phyloP scores from a whole-genome alignment of 352 stramenopile genomes.

The Phytophthora fragariae region DNA sequence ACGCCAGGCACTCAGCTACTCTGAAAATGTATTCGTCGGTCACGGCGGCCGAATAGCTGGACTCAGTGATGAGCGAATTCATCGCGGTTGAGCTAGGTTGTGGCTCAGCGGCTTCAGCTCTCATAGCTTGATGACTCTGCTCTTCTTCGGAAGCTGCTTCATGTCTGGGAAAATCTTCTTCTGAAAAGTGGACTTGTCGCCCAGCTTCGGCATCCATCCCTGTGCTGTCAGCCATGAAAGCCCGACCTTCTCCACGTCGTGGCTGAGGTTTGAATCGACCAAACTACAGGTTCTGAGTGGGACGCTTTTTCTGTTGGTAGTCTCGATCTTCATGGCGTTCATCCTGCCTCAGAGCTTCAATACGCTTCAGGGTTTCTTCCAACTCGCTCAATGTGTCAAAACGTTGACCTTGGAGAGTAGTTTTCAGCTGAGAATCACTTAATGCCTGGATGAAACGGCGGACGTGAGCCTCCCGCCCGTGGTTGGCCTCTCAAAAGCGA shows the following conservation, averaged over 20 bases:
- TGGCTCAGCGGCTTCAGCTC: neutral
- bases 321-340: neutral
- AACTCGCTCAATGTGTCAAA: neutral
- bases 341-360: neutral
- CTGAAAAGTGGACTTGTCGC: neutral
- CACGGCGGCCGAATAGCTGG: too few relatives aligned
- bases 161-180: neutral
- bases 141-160: neutral
- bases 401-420: too few relatives aligned
- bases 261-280: too few relatives aligned
- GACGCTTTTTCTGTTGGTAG: too few relatives aligned
- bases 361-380: neutral
- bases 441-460: neutral
- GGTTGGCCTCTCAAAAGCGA: neutral
- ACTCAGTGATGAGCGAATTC: too few relatives aligned
- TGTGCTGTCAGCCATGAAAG: neutral
- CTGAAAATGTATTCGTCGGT: too few relatives aligned
- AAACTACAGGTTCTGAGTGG: too few relatives aligned
- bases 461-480: neutral
- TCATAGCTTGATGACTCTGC: neutral
- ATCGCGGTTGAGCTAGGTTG: neutral
- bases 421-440: too few relatives aligned
- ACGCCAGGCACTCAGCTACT: too few relatives aligned
- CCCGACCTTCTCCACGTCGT: too few relatives aligned
- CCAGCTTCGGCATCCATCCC: neutral